Conservation (phyloP, 345 rosid genomes). For the Populus nigra region DNA sequence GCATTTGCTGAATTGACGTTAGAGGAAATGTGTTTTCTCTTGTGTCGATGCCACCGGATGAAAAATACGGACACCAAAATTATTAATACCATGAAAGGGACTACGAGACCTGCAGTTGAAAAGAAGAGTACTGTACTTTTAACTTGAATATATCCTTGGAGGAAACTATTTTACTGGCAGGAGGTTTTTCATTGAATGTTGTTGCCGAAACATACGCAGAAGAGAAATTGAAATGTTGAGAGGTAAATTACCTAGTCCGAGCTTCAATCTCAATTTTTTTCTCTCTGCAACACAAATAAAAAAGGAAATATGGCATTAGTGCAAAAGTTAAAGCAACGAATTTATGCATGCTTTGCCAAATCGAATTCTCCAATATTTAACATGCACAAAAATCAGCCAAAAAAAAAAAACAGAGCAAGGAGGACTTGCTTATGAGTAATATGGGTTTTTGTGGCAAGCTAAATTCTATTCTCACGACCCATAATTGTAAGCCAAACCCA, state of each 20-base stretch:
- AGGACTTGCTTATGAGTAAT: too few relatives aligned
- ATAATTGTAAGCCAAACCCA: too few relatives aligned
- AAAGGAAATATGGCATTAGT: background rate
- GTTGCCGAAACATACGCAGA: background rate
- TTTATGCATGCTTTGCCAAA: too few relatives aligned
- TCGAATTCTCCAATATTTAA: too few relatives aligned
- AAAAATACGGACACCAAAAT: constrained; percentile 11
- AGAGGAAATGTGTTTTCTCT: constrained; percentile 14
- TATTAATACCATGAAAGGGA: constrained; percentile 17
- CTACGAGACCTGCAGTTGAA: constrained; percentile 42
- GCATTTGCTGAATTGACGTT: constrained; percentile 20
- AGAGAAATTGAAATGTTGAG: background rate
- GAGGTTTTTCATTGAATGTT: background rate
- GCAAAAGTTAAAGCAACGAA: background rate
- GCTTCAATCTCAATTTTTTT: background rate
- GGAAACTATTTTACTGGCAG: background rate
- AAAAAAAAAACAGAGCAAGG: too few relatives aligned
- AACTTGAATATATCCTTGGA: background rate
- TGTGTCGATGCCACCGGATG: constrained; percentile 5
- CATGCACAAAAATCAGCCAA: too few relatives aligned
- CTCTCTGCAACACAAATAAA: constrained; percentile 15
- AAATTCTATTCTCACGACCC: too few relatives aligned
- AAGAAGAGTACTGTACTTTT: background rate
- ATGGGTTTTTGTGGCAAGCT: too few relatives aligned
- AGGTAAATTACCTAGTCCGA: constrained; percentile 29